phyloP scores from a whole-genome alignment of 2,329 filamentous ascomycete species.

The Stemphylium lycopersici region DNA sequence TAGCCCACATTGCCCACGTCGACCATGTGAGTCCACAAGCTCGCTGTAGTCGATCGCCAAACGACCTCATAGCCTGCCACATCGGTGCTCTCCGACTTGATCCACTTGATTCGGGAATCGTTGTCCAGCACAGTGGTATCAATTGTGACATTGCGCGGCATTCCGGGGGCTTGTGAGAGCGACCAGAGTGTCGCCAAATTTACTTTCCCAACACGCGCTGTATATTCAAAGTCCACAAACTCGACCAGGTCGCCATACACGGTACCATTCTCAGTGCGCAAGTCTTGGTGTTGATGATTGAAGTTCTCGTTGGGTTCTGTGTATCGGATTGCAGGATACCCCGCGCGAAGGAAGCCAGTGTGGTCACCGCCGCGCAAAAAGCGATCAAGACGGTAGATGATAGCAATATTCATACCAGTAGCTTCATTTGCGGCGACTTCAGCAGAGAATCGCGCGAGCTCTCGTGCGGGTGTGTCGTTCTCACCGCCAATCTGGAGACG shows the following conservation, averaged over 20 bases:
- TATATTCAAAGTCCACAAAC: slow-evolving; percentile 64
- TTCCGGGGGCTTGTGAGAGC: slow-evolving; percentile 59
- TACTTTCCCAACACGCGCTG: slow-evolving; percentile 60
- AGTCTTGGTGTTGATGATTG: slow-evolving; percentile 63
- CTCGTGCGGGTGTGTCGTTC: slow-evolving; percentile 62
- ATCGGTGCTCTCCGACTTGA: slow-evolving; percentile 47
- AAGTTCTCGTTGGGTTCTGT: slow-evolving; percentile 65
- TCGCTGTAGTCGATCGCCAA: slow-evolving; percentile 59
- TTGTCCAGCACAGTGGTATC: slow-evolving; percentile 57
- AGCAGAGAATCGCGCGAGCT: slow-evolving; percentile 61
- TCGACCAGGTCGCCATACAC: slow-evolving; percentile 63
- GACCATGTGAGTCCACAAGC: slow-evolving; percentile 58
- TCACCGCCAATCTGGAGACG: slow-evolving; percentile 54
- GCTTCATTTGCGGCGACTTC: slow-evolving; percentile 60
- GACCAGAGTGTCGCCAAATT: slow-evolving; percentile 63
- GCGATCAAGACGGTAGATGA: slow-evolving; percentile 63
- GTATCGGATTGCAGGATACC: slow-evolving; percentile 62
- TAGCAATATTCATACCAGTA: slow-evolving; percentile 62
- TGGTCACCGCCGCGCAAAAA: slow-evolving; percentile 65
- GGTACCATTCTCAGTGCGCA: slow-evolving; percentile 56
- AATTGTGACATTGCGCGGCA: slow-evolving; percentile 58
- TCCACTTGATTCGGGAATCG: slow-evolving; percentile 59
- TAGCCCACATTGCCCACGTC: slow-evolving; percentile 57
- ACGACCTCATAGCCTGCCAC: slow-evolving; percentile 62
- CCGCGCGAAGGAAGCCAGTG: slow-evolving; percentile 60